Evolutionary conservation across 495 filamentous ascomycete genomes (phyloP).

Genomic region (Bryoglossum gracile): DNA sequence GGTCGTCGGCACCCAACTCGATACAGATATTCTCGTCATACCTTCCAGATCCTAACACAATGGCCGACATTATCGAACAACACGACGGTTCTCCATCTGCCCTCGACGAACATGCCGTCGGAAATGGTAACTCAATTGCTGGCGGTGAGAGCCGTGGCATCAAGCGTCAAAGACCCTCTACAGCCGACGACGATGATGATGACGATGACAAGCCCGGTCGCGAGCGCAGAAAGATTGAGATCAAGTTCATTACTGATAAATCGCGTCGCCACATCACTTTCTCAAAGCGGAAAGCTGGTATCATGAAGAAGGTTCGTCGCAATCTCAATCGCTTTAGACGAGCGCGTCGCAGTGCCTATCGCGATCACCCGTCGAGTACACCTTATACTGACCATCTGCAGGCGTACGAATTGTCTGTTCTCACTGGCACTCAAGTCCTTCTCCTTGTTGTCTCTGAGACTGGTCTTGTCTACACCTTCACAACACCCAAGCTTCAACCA

Average conservation of each 20-base stretch:
- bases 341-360: conserved; percentile 20
- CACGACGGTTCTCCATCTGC: conserved; percentile 52
- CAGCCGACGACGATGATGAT: conserved; percentile 92
- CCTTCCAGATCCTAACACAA: conserved; percentile 25
- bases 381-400: conserved; percentile 38
- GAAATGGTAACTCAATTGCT: conserved; percentile 51
- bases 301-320: conserved; percentile 97
- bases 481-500: conserved; percentile 97
- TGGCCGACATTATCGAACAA: conserved; percentile 57
- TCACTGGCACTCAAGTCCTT: conserved; percentile 96
- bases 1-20: conserved; percentile 26
- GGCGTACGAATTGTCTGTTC: conserved; percentile 96
- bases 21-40: conserved; percentile 27
- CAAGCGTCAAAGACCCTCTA: conserved; percentile 80
- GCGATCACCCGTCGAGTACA: conserved; percentile 14
- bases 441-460: conserved; percentile 98
- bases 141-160: conserved; percentile 66
- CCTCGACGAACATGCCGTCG: conserved; percentile 54
- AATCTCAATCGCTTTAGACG: conserved; percentile 6
- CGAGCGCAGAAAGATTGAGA: conserved; percentile 99
- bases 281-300: conserved; percentile 99
- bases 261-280: conserved; percentile 99
- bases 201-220: conserved; percentile 97
- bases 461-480: conserved; percentile 98
- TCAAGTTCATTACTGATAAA: conserved; percentile 99